Evolutionary conservation across 495 filamentous ascomycete genomes (phyloP).

Genomic region (Hapsidospora chrysogenum): DNA sequence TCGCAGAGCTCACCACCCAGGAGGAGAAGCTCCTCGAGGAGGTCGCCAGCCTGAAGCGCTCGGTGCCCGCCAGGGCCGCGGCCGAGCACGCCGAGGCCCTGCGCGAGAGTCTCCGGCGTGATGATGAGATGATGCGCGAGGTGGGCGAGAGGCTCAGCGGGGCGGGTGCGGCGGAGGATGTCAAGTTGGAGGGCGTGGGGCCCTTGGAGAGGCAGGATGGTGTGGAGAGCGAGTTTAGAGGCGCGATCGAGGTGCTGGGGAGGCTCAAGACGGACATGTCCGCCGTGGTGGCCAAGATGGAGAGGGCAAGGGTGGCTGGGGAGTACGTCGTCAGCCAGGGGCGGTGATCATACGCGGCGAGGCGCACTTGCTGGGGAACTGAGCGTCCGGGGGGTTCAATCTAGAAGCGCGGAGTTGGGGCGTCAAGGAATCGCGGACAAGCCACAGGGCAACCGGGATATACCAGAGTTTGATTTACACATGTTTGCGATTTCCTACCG

Average conservation of each 20-base stretch:
- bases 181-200: constrained; percentile 8
- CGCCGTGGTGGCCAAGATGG: constrained; percentile 58
- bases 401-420: no score
- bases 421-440: no score
- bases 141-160: neutral
- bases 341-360: constrained; percentile 16
- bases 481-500: no score
- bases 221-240: constrained; percentile 31
- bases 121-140: constrained; percentile 26
- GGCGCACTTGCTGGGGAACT: no score
- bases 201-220: constrained; percentile 28
- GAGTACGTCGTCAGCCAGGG: constrained; percentile 30
- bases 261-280: constrained; percentile 44
- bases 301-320: constrained; percentile 56
- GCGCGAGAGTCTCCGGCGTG: constrained; percentile 19
- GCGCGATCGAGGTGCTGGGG: constrained; percentile 33
- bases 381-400: no score
- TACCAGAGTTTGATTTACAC: no score
- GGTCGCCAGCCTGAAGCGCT: constrained; percentile 55
- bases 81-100: constrained; percentile 33
- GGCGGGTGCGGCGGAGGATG: constrained; percentile 10
- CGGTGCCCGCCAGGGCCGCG: constrained; percentile 45
- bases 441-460: no score
- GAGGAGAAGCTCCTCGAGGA: constrained; percentile 58
- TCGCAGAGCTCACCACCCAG: constrained; percentile 48